A percentile compares a stretch with the other conserved stretches of the same genome.
Conservation (phyloP, 2,329 filamentous ascomycete species). For the Penicillium polonicum region DNA sequence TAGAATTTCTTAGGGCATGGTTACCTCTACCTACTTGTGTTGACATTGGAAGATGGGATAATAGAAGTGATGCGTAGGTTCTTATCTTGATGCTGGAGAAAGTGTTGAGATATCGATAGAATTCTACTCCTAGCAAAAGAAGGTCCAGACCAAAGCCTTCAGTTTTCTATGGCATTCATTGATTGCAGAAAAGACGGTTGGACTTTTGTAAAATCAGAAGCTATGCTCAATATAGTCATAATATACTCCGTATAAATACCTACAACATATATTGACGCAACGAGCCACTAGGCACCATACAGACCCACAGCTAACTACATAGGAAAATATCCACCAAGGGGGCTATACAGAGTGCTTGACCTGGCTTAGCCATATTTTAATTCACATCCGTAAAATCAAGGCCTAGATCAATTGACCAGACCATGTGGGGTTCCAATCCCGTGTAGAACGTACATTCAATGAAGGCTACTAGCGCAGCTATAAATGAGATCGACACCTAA, state of each 20-base stretch:
- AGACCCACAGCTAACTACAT: not conserved
- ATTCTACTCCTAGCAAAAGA: not conserved
- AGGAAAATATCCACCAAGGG: not conserved
- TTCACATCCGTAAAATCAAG: not conserved
- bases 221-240: not conserved
- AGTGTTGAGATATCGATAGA: not conserved
- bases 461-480: not conserved
- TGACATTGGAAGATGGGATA: not conserved
- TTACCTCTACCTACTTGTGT: no score
- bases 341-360: not conserved
- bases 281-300: not conserved
- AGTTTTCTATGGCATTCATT: not conserved
- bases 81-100: not conserved
- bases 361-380: not conserved
- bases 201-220: not conserved
- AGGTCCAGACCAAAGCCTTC: not conserved
- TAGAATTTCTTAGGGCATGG: not conserved
- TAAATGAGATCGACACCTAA: not conserved
- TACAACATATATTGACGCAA: not conserved
- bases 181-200: not conserved
- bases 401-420: not conserved
- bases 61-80: not conserved
- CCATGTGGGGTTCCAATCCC: not conserved
- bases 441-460: not conserved
- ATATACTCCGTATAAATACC: no score